Percentiles rank a stretch among this genome's conserved stretches.
phyloP scores from a whole-genome alignment of 805 yeast species.

The Metschnikowia peoriensis region DNA sequence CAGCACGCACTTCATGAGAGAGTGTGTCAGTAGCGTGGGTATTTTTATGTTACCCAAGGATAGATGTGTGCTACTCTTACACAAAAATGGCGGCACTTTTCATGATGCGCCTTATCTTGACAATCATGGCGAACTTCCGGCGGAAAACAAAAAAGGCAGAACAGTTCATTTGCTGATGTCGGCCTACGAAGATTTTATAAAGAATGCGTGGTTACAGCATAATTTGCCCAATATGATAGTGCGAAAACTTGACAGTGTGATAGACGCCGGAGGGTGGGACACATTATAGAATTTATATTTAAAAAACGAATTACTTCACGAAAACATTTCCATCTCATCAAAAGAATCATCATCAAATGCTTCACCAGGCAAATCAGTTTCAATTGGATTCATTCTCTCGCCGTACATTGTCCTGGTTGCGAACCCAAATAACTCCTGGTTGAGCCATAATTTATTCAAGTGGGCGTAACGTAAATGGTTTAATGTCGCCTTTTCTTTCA shows the following conservation, averaged over 20 bases:
- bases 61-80: slow-evolving; percentile 59
- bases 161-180: slow-evolving; percentile 62
- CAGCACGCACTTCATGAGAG: slow-evolving; percentile 61
- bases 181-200: slow-evolving; percentile 64
- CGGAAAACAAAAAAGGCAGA: slow-evolving; percentile 66
- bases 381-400: slow-evolving; percentile 8
- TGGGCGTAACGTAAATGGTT: slow-evolving; percentile 52
- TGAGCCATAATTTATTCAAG: slow-evolving; percentile 60
- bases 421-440: slow-evolving; percentile 54
- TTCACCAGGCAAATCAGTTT: slow-evolving; percentile 4
- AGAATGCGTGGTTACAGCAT: slow-evolving; percentile 74
- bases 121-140: slow-evolving; percentile 81
- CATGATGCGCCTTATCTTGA: slow-evolving; percentile 81
- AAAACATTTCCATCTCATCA: slow-evolving; percentile 7
- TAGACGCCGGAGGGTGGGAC: slow-evolving; percentile 96
- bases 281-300: slow-evolving; percentile 46
- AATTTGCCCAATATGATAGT: slow-evolving; percentile 75
- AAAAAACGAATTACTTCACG: slow-evolving; percentile 3
- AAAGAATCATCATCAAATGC: slow-evolving; percentile 12
- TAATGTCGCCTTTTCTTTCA: slow-evolving; percentile 57
- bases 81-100: slow-evolving; percentile 80
- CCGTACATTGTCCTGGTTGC: slow-evolving; percentile 29
- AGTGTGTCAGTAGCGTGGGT: slow-evolving; percentile 67
- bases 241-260: slow-evolving; percentile 70
- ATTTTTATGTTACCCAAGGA: slow-evolving; percentile 71